phyloP scores from a whole-genome alignment of 192 early-diverging fungal genomes.

The Dissophora globulifera region DNA sequence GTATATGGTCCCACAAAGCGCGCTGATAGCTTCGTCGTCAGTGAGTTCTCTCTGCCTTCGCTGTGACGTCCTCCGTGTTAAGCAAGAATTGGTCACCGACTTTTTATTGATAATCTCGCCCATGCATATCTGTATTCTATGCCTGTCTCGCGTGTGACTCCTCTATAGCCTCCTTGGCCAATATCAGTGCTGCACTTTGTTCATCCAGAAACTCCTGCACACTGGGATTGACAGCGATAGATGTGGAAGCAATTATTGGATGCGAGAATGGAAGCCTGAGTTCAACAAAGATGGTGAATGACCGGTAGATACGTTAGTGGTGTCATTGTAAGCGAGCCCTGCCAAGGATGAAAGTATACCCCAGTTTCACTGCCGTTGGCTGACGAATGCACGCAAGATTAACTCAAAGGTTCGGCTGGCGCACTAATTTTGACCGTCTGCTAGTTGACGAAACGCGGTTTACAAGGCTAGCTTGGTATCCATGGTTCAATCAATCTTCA shows the following conservation, averaged over 20 bases:
- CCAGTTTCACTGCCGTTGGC: slow-evolving; percentile 54
- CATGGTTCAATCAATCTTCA: slow-evolving; percentile 28
- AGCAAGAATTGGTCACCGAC: no score
- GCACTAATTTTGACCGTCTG: slow-evolving; percentile 45
- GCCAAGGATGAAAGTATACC: slow-evolving; percentile 38
- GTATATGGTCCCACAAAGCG: no score
- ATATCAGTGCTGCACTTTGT: no score
- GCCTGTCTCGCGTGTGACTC: no score
- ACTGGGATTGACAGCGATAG: no score
- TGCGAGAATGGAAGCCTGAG: slow-evolving; percentile 28
- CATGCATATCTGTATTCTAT: no score
- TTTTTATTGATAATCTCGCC: no score
- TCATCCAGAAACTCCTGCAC: no score
- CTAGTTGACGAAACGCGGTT: slow-evolving; percentile 34
- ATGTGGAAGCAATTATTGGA: background rate
- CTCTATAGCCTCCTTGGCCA: no score
- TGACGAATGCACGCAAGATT: slow-evolving; percentile 11
- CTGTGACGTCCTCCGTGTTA: no score
- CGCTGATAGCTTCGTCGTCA: no score
- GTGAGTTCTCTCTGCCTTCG: no score
- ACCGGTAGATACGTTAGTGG: slow-evolving; percentile 27
- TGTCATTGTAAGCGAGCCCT: slow-evolving; percentile 67
- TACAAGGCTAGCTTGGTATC: slow-evolving; percentile 49
- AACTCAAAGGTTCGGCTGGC: slow-evolving; percentile 9
- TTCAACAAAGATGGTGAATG: slow-evolving; percentile 43